Conservation (phyloP, 208 protist genomes). For the Ichthyophonus hoferi region DNA sequence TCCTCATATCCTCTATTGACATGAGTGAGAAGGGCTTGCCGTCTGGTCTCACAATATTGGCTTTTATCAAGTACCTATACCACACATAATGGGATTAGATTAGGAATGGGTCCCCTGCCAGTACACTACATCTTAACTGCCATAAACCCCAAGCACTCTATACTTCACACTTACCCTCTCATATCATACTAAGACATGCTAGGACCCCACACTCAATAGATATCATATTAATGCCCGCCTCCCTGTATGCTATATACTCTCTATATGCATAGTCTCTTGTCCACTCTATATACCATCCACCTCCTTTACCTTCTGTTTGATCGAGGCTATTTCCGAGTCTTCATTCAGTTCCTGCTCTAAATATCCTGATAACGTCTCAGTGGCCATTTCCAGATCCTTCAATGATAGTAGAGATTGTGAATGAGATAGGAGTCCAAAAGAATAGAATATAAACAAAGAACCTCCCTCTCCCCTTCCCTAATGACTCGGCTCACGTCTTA, state of each 20-base stretch:
- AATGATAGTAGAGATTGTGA: background rate
- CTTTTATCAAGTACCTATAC: constrained; percentile 43
- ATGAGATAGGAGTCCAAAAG: background rate
- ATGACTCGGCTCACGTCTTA: background rate
- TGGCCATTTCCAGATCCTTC: constrained; percentile 39
- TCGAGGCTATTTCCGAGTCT: background rate
- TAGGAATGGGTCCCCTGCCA: too few species aligned
- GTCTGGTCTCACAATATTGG: constrained; percentile 31
- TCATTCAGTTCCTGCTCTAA: constrained; percentile 12
- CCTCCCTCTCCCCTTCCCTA: background rate
- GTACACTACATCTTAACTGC: too few species aligned
- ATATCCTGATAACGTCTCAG: constrained; percentile 24
- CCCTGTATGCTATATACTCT: too few species aligned
- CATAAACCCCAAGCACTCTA: too few species aligned
- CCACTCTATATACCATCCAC: background rate
- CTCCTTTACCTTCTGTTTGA: background rate
- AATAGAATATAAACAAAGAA: background rate
- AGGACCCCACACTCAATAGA: too few species aligned
- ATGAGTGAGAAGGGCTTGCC: constrained; percentile 30
- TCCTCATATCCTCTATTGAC: constrained; percentile 29
- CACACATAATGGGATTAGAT: too few species aligned
- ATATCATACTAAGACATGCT: too few species aligned
- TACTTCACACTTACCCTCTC: too few species aligned
- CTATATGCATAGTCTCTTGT: background rate
- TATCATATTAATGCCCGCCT: too few species aligned